These are phyloP conservation scores for Aaosphaeria pasadenensis DNA, from an alignment of 2,329 filamentous ascomycete species.

Conservation along the genomic window DNA sequence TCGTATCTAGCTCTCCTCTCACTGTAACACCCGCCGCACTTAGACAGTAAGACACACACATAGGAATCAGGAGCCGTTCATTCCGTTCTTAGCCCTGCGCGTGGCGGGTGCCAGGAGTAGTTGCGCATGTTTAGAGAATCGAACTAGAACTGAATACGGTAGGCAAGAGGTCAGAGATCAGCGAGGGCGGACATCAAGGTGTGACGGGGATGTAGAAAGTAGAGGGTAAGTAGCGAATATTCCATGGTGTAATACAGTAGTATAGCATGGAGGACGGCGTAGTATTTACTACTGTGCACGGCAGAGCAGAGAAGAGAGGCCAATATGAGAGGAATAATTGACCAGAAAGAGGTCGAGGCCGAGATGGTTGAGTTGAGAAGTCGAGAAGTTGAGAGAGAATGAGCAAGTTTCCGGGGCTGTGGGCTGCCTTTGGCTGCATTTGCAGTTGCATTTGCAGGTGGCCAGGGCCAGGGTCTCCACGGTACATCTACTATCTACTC, in stretches of 20 bases:
- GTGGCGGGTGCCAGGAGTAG: constrained; percentile 10
- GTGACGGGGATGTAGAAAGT: background rate
- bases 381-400: constrained; percentile 12
- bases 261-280: no score
- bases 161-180: background rate
- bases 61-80: constrained; percentile 12
- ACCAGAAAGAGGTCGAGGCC: no score
- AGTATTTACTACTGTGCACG: no score
- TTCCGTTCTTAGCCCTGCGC: constrained; percentile 16
- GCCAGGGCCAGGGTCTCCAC: no score
- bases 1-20: no score
- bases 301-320: no score
- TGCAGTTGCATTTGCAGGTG: background rate
- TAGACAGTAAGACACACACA: no score
- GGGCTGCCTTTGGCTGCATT: background rate
- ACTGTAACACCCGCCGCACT: constrained; percentile 7
- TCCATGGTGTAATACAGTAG: no score
- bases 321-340: no score
- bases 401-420: constrained; percentile 26
- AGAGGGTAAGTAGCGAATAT: no score
- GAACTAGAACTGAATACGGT: constrained; percentile 2
- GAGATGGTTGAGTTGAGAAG: no score
- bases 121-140: background rate
- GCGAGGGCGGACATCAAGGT: background rate
- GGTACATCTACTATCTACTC: no score